Evolutionary conservation across 129 eudicot genomes (phyloP), one percentile per base, ranked within the genome.

Genomic region (Flaveria ramosissima): DNA sequence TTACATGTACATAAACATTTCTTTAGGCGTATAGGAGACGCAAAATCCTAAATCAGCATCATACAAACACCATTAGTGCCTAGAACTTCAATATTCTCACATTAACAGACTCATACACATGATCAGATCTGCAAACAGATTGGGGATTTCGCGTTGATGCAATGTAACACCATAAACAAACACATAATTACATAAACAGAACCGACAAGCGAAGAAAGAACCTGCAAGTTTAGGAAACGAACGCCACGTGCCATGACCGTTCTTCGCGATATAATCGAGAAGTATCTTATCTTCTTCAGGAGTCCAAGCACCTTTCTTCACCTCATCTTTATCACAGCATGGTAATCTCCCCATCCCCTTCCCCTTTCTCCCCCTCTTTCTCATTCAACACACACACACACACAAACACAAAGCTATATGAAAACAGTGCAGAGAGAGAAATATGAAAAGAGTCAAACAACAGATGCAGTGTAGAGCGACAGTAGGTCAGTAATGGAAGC

Each of bases 151-250:
- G 51, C 15, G 3, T 36, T 1, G 15, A 66, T 66, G 50, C 55
- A 8, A 77, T 43, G 17, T 3, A n/a, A 42, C 36, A 15, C 36
- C 17, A n/a, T 45, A 45, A 45, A 45, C 2, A 70, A 59, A 70
- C 39, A 55, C 26, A 19, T 30, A 30, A 30, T 30, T 30, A 30
- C 36, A 30, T 6, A 46, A 2, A 41, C 30, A 41, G 1, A 30
- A 8, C 13, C 0, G 0, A 19, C 8, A 36, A 27, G 32, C 57
- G 21, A 16, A 55, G 27, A 77, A 19, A 68, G 19, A 72, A 93
- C 98, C 96, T 79, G 98, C 96, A 78, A 81, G 92, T 71, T 83
- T 76, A 30, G 98, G 98, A 53, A 93, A 85, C 42, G 93, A 86
- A 43, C 88, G 84, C 98, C 98, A 93, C 53, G 89, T 88, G 50